phyloP scores from a whole-genome alignment of 2,329 filamentous ascomycete species.

The Leptodontidium sp. region DNA sequence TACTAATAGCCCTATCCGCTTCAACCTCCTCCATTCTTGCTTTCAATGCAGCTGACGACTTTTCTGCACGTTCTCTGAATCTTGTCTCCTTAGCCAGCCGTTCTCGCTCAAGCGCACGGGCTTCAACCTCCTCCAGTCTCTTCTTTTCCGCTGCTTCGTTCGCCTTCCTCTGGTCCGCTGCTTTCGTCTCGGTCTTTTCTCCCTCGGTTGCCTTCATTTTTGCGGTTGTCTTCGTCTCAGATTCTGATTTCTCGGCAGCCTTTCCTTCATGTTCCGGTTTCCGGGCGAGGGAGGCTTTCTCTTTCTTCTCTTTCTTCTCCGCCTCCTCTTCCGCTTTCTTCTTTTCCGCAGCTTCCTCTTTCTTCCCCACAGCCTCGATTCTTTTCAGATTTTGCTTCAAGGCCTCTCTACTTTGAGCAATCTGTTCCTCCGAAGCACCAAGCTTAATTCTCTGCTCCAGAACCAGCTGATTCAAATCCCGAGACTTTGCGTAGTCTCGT shows the following conservation, averaged over 20 bases:
- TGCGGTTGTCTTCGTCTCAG: neutral
- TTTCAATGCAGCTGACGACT: neutral
- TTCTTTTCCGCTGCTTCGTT: neutral
- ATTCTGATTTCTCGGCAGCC: neutral
- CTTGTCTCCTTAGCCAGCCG: neutral
- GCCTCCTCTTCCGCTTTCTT: conserved; percentile 6
- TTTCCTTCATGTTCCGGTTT: neutral
- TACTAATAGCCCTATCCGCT: neutral
- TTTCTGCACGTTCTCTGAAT: neutral
- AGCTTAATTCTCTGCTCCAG: conserved; percentile 18
- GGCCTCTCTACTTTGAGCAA: conserved; percentile 17
- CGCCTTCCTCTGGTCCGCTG: neutral
- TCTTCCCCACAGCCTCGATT: conserved; percentile 7
- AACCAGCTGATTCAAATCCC: conserved; percentile 15
- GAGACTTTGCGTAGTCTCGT: conserved; percentile 4
- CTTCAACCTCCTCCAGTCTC: neutral
- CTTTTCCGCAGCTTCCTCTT: conserved; percentile 9
- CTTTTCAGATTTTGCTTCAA: conserved; percentile 11
- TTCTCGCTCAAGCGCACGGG: neutral
- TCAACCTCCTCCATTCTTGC: neutral
- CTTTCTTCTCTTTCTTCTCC: neutral
- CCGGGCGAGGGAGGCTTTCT: neutral
- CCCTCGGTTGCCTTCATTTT: neutral
- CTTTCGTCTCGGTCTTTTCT: neutral
- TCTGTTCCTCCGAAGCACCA: conserved; percentile 12